Evolutionary conservation across 257 asterid species (phyloP).

Genomic region (Solanum rostratum): DNA sequence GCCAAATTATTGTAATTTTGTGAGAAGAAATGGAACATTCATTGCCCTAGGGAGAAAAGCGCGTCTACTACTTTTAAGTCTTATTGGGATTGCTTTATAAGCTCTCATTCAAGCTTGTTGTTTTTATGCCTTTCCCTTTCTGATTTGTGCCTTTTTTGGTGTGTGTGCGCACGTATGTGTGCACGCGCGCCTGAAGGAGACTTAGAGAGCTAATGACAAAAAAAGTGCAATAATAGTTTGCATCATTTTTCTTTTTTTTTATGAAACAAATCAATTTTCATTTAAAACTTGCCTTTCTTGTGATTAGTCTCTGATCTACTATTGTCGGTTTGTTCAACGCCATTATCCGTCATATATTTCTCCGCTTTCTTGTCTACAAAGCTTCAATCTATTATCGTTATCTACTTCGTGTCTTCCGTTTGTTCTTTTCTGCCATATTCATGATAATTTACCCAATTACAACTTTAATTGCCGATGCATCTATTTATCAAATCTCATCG

Average conservation of each 20-base stretch:
- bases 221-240: background rate
- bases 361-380: background rate
- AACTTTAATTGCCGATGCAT: background rate
- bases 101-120: background rate
- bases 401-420: background rate
- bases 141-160: background rate
- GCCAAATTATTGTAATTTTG: background rate
- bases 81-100: background rate
- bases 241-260: background rate
- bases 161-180: background rate
- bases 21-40: background rate
- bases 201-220: background rate
- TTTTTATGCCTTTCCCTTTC: background rate
- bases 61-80: background rate
- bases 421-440: background rate
- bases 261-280: background rate
- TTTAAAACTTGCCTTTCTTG: background rate
- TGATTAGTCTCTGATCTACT: background rate
- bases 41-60: background rate
- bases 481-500: background rate
- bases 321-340: background rate
- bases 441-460: background rate
- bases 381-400: background rate
- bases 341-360: background rate
- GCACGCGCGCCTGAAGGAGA: background rate